phyloP scores from a whole-genome alignment of 148 eudicot genomes.

The Camellia japonica region DNA sequence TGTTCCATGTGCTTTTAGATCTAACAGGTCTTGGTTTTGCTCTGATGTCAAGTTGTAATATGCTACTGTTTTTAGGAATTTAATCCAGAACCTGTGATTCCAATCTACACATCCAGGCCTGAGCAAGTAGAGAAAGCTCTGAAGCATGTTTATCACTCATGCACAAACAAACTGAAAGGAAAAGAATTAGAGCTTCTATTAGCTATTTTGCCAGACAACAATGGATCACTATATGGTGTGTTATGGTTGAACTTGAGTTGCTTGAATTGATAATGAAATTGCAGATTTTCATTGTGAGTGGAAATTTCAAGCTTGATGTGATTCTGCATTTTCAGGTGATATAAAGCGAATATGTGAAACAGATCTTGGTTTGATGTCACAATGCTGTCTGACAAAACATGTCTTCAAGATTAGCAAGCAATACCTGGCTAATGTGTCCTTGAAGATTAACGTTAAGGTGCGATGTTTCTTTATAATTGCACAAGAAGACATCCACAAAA shows the following conservation, averaged over 20 bases:
- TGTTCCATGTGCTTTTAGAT: neutral
- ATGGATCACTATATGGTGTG: conserved; percentile 67
- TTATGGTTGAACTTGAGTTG: neutral
- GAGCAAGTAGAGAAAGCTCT: conserved; percentile 68
- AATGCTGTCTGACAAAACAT: conserved; percentile 66
- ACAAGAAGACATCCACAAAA: conserved; percentile 11
- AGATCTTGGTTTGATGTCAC: conserved; percentile 74
- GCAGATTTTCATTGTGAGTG: neutral
- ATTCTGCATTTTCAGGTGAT: conserved; percentile 42
- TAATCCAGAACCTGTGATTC: conserved; percentile 59
- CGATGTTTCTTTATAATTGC: neutral
- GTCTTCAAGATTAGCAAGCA: conserved; percentile 70
- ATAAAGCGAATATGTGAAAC: conserved; percentile 70
- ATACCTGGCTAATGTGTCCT: conserved; percentile 77
- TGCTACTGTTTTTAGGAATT: conserved; percentile 41
- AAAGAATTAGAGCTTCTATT: conserved; percentile 63
- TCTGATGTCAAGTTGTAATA: neutral
- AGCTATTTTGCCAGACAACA: conserved; percentile 67
- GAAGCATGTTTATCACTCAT: conserved; percentile 59
- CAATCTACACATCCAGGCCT: conserved; percentile 59
- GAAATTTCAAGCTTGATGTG: conserved; percentile 5
- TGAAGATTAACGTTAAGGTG: conserved; percentile 86
- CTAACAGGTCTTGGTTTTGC: neutral
- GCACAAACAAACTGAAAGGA: conserved; percentile 51
- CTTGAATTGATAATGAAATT: neutral